These are phyloP conservation scores for Aspergillaceae sp. DNA, from an alignment of 2,329 filamentous ascomycete genomes.

Conservation along the genomic window DNA sequence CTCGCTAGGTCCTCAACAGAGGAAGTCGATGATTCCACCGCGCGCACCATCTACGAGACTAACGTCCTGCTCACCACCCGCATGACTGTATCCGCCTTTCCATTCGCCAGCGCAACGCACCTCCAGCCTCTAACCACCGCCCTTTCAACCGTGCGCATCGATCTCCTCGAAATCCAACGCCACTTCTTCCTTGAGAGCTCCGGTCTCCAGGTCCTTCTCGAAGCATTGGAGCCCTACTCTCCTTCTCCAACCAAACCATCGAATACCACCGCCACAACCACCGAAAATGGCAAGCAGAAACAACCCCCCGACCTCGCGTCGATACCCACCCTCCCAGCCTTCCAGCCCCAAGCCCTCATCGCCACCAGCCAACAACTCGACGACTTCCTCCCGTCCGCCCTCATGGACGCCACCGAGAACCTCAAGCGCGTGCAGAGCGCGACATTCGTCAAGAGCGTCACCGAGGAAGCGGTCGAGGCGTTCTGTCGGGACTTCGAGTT, in stretches of 20 bases:
- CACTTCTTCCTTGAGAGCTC: conserved; percentile 66
- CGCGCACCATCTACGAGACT: conserved; percentile 42
- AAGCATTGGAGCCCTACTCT: conserved; percentile 43
- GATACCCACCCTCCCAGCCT: conserved; percentile 46
- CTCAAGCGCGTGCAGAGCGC: conserved; percentile 66
- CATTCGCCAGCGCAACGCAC: conserved; percentile 55
- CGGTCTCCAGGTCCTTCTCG: conserved; percentile 58
- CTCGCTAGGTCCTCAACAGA: conserved; percentile 49
- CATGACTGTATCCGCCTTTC: conserved; percentile 30
- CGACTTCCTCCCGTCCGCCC: conserved; percentile 81
- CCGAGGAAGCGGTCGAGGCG: conserved; percentile 68
- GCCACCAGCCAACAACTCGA: conserved; percentile 69
- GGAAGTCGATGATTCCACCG: conserved; percentile 27
- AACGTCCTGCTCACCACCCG: conserved; percentile 40
- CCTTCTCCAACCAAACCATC: conserved; percentile 3
- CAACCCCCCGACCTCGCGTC: conserved; percentile 44
- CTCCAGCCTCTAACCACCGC: conserved; percentile 50
- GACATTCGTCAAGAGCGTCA: conserved; percentile 62
- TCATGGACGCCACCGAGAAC: conserved; percentile 84
- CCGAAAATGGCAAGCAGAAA: conserved; percentile 6
- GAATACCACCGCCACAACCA: background rate
- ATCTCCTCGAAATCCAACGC: conserved; percentile 60
- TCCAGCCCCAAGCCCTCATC: conserved; percentile 54
- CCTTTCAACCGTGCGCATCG: conserved; percentile 40
- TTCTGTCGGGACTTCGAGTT: conserved; percentile 81